Evolutionary conservation across 2,329 filamentous ascomycete genomes (phyloP).

Genomic region (Penicillium concentricum): DNA sequence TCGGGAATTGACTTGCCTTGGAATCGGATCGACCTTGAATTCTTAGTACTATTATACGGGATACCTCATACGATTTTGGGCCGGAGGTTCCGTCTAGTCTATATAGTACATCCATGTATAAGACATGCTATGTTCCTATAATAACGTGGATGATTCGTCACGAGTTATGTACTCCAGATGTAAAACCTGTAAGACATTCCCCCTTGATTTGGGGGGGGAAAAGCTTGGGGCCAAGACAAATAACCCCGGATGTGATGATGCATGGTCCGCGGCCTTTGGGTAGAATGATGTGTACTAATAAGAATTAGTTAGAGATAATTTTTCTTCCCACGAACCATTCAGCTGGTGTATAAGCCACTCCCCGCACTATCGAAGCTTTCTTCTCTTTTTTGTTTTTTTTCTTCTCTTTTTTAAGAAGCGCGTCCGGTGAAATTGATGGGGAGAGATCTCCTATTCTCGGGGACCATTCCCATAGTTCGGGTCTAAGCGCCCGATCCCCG

Average conservation of each 20-base stretch:
- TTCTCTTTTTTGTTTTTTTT: neutral
- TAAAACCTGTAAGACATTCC: conserved; percentile 6
- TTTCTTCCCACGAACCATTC: neutral
- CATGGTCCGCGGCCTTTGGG: neutral
- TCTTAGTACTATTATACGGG: too few relatives aligned
- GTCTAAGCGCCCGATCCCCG: conserved; percentile 7
- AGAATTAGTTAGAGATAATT: neutral
- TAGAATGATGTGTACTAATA: neutral
- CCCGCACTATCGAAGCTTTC: conserved; percentile 2
- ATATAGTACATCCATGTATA: neutral
- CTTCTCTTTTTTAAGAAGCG: conserved; percentile 1
- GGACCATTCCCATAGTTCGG: neutral
- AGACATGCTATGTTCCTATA: neutral
- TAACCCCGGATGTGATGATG: neutral
- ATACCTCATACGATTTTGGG: neutral
- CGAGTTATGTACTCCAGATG: neutral
- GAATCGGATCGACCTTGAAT: neutral
- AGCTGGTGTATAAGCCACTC: neutral
- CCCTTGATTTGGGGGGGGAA: neutral
- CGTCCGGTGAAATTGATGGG: neutral
- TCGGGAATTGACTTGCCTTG: neutral
- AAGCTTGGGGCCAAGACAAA: neutral
- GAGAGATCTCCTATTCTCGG: neutral
- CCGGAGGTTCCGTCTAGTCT: neutral
- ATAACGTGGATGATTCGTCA: conserved; percentile 4